A percentile compares a stretch with the other conserved stretches of the same genome.
Evolutionary conservation across 305 asterid species (phyloP).

Genomic region (Solanum hybrid): DNA sequence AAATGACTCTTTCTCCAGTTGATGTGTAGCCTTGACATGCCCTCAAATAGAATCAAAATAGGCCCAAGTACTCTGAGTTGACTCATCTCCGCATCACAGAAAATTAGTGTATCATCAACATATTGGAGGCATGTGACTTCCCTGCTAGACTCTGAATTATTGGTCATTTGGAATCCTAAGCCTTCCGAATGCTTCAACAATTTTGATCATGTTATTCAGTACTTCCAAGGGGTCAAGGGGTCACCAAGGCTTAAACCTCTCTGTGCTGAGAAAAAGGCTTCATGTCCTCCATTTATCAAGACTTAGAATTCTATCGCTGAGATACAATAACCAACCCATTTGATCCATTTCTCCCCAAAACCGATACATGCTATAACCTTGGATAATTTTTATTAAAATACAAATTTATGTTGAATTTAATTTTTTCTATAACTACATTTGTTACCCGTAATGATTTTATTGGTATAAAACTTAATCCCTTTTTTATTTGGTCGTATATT

Average conservation of each 20-base stretch:
- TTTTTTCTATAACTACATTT: neutral
- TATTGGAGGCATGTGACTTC: too few species aligned
- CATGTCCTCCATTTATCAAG: neutral
- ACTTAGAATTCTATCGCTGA: too few species aligned
- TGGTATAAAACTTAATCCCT: neutral
- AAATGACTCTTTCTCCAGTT: too few species aligned
- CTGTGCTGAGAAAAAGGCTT: neutral
- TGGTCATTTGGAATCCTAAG: neutral
- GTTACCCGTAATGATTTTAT: neutral
- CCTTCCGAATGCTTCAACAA: neutral
- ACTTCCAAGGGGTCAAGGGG: neutral
- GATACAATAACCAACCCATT: neutral
- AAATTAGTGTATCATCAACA: too few species aligned
- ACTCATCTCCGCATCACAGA: too few species aligned
- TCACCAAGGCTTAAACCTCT: neutral
- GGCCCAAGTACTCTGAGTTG: too few species aligned
- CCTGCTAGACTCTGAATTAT: too few species aligned
- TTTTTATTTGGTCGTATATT: neutral
- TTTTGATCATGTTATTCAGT: neutral
- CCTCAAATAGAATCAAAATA: too few species aligned
- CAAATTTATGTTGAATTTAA: neutral
- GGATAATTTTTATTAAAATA: neutral
- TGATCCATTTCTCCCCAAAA: neutral
- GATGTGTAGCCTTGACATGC: too few species aligned
- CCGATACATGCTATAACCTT: neutral